Conservation (phyloP, 1,284 basidiomycete species). For the Testicularia cyperi region DNA sequence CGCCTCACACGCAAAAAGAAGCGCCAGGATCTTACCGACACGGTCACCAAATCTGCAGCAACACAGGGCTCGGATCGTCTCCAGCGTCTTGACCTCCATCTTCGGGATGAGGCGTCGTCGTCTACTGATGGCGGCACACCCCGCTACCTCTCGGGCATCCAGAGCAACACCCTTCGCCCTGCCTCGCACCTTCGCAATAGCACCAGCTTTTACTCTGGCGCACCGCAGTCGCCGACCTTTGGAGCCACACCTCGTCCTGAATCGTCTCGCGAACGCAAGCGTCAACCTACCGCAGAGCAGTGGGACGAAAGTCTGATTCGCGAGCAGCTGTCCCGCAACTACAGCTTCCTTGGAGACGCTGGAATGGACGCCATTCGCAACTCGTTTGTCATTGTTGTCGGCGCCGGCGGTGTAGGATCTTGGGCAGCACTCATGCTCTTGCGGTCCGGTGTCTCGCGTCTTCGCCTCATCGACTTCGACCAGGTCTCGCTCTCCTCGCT, state of each 20-base stretch:
- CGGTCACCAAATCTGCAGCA: slow-evolving; percentile 27
- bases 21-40: slow-evolving; percentile 36
- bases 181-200: slow-evolving; percentile 25
- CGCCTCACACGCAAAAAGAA: slow-evolving; percentile 25
- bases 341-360: slow-evolving; percentile 89
- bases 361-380: slow-evolving; percentile 78
- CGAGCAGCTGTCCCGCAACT: slow-evolving; percentile 83
- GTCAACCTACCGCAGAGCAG: slow-evolving; percentile 17
- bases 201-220: slow-evolving; percentile 19
- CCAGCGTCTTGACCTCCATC: slow-evolving; percentile 17
- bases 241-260: slow-evolving; percentile 4
- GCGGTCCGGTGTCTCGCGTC: slow-evolving; percentile 49
- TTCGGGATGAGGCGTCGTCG: slow-evolving; percentile 18
- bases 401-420: slow-evolving; percentile 93
- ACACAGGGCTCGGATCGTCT: slow-evolving; percentile 22
- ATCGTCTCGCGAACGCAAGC: slow-evolving; percentile 26
- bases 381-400: slow-evolving; percentile 81
- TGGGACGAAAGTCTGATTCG: slow-evolving; percentile 60
- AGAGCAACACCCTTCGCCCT: slow-evolving; percentile 19
- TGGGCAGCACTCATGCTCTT: slow-evolving; percentile 86
- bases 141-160: slow-evolving; percentile 36
- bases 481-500: slow-evolving; percentile 65
- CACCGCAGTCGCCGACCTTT: slow-evolving; percentile 11
- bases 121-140: slow-evolving; percentile 42
- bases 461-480: slow-evolving; percentile 59